These are phyloP conservation scores for Flaveria bidentis DNA, from an alignment of 129 eudicot genomes.

Conservation along the genomic window DNA sequence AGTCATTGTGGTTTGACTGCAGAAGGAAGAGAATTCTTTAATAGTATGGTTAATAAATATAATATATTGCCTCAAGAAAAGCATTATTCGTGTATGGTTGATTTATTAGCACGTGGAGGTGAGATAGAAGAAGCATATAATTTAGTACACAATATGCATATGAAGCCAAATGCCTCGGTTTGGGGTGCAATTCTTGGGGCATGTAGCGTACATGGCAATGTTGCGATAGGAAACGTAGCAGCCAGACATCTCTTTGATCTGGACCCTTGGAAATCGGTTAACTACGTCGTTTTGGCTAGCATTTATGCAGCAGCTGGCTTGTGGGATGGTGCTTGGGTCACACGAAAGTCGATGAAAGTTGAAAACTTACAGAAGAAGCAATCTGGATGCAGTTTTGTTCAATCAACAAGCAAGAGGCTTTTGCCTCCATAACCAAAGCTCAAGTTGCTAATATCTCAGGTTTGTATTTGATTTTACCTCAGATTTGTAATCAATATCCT, in stretches of 20 bases:
- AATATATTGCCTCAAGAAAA: slow-evolving; percentile 52
- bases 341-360: slow-evolving; percentile 46
- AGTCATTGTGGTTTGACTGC: slow-evolving; percentile 64
- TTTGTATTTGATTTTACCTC: slow-evolving; percentile 3
- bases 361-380: slow-evolving; percentile 37
- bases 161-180: slow-evolving; percentile 49
- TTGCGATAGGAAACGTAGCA: slow-evolving; percentile 52
- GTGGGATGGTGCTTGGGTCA: slow-evolving; percentile 56
- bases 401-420: slow-evolving; percentile 29
- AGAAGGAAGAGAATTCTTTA: slow-evolving; percentile 51
- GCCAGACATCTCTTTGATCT: slow-evolving; percentile 42
- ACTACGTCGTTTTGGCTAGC: slow-evolving; percentile 61
- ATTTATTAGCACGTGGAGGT: slow-evolving; percentile 71
- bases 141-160: slow-evolving; percentile 43
- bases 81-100: slow-evolving; percentile 80
- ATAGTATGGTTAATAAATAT: slow-evolving; percentile 51
- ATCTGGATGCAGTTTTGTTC: slow-evolving; percentile 51
- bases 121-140: slow-evolving; percentile 56
- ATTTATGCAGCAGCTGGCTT: slow-evolving; percentile 66
- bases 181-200: slow-evolving; percentile 83
- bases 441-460: slow-evolving; percentile 11
- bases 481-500: not conserved
- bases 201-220: slow-evolving; percentile 54
- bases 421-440: slow-evolving; percentile 24
- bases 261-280: slow-evolving; percentile 49